Evolutionary conservation across 495 filamentous ascomycete species (phyloP), one percentile per base, ranked within the genome.

Genomic region (Neurospora tetraspora): DNA sequence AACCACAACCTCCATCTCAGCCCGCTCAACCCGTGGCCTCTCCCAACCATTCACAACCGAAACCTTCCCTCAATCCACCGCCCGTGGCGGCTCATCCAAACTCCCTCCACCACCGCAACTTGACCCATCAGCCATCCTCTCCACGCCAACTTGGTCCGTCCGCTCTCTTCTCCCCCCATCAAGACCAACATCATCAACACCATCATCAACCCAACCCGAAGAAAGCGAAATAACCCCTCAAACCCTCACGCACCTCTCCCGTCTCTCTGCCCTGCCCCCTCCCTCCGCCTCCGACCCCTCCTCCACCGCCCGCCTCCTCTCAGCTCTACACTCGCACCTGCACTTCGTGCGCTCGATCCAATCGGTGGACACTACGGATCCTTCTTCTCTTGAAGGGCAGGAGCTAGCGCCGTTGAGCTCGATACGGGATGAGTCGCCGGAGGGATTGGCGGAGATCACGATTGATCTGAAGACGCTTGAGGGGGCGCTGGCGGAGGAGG

Each of bases 291-390:
- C 47, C 6, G 14, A 16, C 7, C 75, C 81, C 9, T 88, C 91
- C 76, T 79, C 42, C 39, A 89, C 93, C 75, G 70, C 81, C 0
- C 75, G 82, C 10, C 92, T 97, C 88, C 83, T 96, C 6, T 74
- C 86, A 23, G 93, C 91, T 0, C 86, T 99, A 8, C 85, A 89
- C 59, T 89, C 93, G 11, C 96, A 99, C 76, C 87, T 99, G 0
- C 90, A 93, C 76, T 98, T 99, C 77, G 93, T 98, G 45, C 88
- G 86, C 71, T 88, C 91, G 71, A 91, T 98, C 39, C 94, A 96
- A 74, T 82, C 80, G n/a, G 90, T 97, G 6, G 86, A 95, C 82
- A 94, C 93, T 1, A 79, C 81, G 0, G 89, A 86, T 2, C 53
- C 53, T 65, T 65, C 47, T 45, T 45, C 42, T 40, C 14, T 5